Evolutionary conservation across 1,284 basidiomycete species (phyloP).

Genomic region (Anthracocystis panici-leucophaei): DNA sequence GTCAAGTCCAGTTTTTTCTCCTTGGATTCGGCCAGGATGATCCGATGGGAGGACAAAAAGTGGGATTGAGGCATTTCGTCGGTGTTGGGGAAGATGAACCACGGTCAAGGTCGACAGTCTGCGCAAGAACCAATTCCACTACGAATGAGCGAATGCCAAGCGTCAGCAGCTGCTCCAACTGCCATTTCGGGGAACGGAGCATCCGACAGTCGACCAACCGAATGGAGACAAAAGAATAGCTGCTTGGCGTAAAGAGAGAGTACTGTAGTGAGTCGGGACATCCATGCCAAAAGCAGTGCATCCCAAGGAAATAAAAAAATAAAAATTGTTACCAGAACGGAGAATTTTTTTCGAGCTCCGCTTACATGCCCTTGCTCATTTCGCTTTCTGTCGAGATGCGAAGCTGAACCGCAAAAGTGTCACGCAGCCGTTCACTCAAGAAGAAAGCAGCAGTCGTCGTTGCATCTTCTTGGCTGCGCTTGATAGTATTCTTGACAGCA

Average conservation of each 20-base stretch:
- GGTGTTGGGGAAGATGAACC: background rate
- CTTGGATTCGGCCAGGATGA: background rate
- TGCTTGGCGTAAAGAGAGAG: background rate
- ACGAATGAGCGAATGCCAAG: background rate
- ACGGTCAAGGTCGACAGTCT: no score
- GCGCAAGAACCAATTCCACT: background rate
- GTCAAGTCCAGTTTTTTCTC: no score
- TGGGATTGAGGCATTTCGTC: background rate
- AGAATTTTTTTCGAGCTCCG: constrained; percentile 8
- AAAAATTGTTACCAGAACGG: constrained; percentile 3
- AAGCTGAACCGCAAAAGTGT: background rate
- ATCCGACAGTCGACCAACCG: background rate
- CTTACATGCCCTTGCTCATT: background rate
- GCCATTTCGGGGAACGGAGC: no score
- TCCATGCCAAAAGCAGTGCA: background rate
- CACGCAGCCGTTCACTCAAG: background rate
- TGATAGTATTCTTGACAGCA: background rate
- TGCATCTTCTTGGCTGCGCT: background rate
- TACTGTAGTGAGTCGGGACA: background rate
- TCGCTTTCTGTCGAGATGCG: background rate
- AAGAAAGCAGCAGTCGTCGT: background rate
- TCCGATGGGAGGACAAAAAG: background rate
- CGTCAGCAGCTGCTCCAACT: background rate
- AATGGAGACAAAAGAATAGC: background rate
- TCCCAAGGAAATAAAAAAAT: background rate